Percentiles rank a stretch among this genome's conserved stretches.
These are phyloP conservation scores for Fusarium stilboides DNA, from an alignment of 2,329 filamentous ascomycete species.

Conservation along the genomic window DNA sequence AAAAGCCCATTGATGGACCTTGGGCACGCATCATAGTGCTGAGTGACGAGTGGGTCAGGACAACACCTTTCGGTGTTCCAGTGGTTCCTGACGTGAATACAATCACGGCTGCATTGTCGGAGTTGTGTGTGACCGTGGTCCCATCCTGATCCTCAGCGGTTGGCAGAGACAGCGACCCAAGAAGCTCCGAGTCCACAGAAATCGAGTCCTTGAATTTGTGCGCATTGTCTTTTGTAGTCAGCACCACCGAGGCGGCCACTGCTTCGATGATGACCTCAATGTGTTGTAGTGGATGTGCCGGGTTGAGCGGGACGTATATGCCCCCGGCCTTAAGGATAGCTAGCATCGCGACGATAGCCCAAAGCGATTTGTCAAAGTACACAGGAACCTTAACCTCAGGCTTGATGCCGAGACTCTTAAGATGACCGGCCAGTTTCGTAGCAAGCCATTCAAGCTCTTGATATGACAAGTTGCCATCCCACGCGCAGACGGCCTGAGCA, in stretches of 20 bases:
- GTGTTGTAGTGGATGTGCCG: constrained; percentile 19
- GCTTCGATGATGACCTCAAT: constrained; percentile 14
- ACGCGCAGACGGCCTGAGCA: constrained; percentile 53
- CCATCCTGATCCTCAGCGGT: constrained; percentile 10
- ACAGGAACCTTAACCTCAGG: constrained; percentile 12
- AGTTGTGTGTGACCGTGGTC: constrained; percentile 12
- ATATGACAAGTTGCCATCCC: constrained; percentile 61
- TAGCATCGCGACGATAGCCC: constrained; percentile 15
- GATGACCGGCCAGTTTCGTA: constrained; percentile 1
- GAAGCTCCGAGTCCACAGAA: constrained; percentile 12
- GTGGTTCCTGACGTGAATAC: constrained; percentile 16
- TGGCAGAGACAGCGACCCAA: constrained; percentile 16
- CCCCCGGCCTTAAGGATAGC: constrained; percentile 12
- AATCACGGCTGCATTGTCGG: constrained; percentile 18
- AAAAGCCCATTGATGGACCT: constrained; percentile 17
- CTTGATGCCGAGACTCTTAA: constrained; percentile 3
- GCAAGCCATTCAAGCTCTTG: constrained; percentile 50
- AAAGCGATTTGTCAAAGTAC: constrained; percentile 21
- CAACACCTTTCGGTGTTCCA: constrained; percentile 12
- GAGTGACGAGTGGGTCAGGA: constrained; percentile 20
- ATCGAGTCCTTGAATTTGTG: constrained; percentile 14
- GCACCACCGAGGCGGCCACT: constrained; percentile 7
- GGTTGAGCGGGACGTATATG: constrained; percentile 10
- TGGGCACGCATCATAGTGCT: constrained; percentile 23
- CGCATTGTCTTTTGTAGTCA: constrained; percentile 9